phyloP scores from a whole-genome alignment of 495 filamentous ascomycete genomes.

The Aspergillus sparsus region DNA sequence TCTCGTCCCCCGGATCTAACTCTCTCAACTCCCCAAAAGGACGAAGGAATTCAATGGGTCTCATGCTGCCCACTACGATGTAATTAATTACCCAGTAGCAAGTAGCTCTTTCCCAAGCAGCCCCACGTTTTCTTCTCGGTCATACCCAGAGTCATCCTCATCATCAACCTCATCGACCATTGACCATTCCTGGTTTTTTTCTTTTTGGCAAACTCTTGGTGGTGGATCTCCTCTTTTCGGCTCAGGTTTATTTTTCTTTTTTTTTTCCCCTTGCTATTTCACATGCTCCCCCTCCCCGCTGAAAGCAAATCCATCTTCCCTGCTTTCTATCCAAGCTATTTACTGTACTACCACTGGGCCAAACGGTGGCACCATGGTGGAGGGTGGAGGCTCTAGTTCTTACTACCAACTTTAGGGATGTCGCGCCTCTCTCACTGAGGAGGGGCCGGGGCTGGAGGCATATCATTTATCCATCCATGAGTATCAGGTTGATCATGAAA shows the following conservation, averaged over 20 bases:
- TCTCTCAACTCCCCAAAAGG: neutral
- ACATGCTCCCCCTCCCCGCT: neutral
- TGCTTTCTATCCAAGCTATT: neutral
- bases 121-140: slow-evolving; percentile 27
- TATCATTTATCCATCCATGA: slow-evolving; percentile 12
- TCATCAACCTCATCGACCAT: neutral
- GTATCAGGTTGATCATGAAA: slow-evolving; percentile 13
- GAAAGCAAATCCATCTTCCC: neutral
- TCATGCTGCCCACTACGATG: slow-evolving; percentile 9
- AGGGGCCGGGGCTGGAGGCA: slow-evolving; percentile 11
- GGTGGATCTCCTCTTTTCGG: neutral
- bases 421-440: slow-evolving; percentile 14
- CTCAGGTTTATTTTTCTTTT: neutral
- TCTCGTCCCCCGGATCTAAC: slow-evolving; percentile 26
- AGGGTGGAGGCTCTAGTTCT: slow-evolving; percentile 15
- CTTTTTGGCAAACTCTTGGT: neutral
- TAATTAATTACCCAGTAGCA: too few species aligned
- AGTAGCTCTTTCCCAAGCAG: slow-evolving; percentile 22
- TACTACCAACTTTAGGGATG: slow-evolving; percentile 15
- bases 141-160: slow-evolving; percentile 2
- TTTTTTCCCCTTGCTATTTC: neutral
- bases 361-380: slow-evolving; percentile 11
- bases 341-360: neutral
- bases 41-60: slow-evolving; percentile 26
- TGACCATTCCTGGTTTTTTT: slow-evolving; percentile 11